These are phyloP conservation scores for Pelargonium australe DNA, from an alignment of 441 rosid genomes.

Conservation along the genomic window DNA sequence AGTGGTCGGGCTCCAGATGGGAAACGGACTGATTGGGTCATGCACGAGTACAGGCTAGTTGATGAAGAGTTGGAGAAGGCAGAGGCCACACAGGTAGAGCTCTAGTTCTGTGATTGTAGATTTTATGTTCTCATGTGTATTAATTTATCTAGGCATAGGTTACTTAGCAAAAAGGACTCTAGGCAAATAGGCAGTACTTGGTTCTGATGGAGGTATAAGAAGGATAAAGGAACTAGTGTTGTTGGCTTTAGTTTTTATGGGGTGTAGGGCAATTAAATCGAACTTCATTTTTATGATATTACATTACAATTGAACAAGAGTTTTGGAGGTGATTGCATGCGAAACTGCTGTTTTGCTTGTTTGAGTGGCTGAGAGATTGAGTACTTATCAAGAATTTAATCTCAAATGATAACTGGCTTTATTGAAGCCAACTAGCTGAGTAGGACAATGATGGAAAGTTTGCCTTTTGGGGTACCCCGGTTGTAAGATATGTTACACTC, in stretches of 20 bases:
- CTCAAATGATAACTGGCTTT: neutral
- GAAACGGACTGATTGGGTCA: slow-evolving; percentile 83
- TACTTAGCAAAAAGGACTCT: neutral
- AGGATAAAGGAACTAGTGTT: neutral
- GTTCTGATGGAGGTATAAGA: neutral
- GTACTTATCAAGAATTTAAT: neutral
- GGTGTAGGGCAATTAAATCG: neutral
- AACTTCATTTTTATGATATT: neutral
- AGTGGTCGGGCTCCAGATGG: slow-evolving; percentile 90
- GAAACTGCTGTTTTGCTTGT: neutral
- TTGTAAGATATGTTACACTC: too few relatives aligned
- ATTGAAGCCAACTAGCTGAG: too few relatives aligned
- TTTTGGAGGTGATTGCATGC: neutral
- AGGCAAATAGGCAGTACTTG: neutral
- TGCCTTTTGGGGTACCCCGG: too few relatives aligned
- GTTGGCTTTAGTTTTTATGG: neutral
- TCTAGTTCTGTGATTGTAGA: neutral
- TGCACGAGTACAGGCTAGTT: slow-evolving; percentile 87
- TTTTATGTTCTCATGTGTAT: neutral
- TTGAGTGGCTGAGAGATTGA: neutral
- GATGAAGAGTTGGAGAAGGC: slow-evolving; percentile 53
- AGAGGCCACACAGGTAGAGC: slow-evolving; percentile 49
- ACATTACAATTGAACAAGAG: neutral
- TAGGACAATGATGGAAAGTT: too few relatives aligned
- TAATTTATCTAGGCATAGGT: neutral